Percentiles rank a stretch among this genome's conserved stretches.
These are phyloP conservation scores for Barnettozyma californica DNA, from an alignment of 805 yeast genomes.

Conservation along the genomic window DNA sequence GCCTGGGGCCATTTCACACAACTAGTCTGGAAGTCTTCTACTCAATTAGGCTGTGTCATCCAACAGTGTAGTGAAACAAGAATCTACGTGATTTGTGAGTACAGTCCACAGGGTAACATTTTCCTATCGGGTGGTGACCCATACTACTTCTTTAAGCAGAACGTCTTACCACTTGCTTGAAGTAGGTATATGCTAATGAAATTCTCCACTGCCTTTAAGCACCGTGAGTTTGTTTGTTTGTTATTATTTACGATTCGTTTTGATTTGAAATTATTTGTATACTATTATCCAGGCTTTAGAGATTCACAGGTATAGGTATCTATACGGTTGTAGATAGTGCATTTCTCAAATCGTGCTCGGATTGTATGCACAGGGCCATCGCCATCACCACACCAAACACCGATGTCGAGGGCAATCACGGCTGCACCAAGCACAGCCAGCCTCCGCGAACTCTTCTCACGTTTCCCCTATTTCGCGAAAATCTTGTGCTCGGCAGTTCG, in stretches of 20 bases:
- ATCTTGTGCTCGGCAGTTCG: not conserved
- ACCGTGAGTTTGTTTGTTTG: not conserved
- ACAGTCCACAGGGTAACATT: conserved; percentile 50
- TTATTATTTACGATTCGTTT: not conserved
- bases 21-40: conserved; percentile 59
- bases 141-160: conserved; percentile 33
- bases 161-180: conserved; percentile 34
- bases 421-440: not conserved
- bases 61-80: conserved; percentile 23
- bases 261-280: not conserved
- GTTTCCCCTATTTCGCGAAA: not conserved
- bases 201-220: not conserved
- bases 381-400: no score
- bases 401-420: no score
- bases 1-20: conserved; percentile 75
- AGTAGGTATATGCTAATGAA: not conserved
- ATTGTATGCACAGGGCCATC: no score
- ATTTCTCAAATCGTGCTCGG: not conserved
- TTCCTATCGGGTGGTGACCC: conserved; percentile 25
- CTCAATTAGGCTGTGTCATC: conserved; percentile 58
- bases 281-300: not conserved
- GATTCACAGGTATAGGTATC: not conserved
- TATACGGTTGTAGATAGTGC: no score
- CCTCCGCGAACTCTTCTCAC: not conserved
- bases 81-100: conserved; percentile 68